Conservation (phyloP, 805 yeast species). For the Wickerhamomyces sydowiorum region DNA sequence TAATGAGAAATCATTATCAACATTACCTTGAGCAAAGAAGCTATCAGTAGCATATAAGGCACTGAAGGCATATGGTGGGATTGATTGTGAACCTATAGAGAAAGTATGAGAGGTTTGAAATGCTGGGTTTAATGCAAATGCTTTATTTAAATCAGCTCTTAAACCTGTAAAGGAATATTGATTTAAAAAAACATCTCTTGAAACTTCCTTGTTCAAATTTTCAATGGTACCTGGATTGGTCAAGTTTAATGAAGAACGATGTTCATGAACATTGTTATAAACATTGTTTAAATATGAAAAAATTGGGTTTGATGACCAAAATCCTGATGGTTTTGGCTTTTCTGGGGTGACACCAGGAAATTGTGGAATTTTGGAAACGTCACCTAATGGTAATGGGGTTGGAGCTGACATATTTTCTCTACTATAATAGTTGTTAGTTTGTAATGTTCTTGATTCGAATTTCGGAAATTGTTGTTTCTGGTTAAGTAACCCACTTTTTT, state of each 20-base stretch:
- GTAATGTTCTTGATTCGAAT: too few species aligned
- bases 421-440: neutral
- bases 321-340: slow-evolving; percentile 47
- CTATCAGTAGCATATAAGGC: slow-evolving; percentile 86
- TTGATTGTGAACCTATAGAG: slow-evolving; percentile 75
- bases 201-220: slow-evolving; percentile 87
- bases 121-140: slow-evolving; percentile 84
- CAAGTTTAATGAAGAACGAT: slow-evolving; percentile 77
- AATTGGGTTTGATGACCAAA: slow-evolving; percentile 82
- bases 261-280: slow-evolving; percentile 64
- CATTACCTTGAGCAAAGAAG: slow-evolving; percentile 82
- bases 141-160: slow-evolving; percentile 93
- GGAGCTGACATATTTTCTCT: slow-evolving; percentile 21
- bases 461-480: too few species aligned
- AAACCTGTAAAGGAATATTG: slow-evolving; percentile 92
- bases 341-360: slow-evolving; percentile 51
- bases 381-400: slow-evolving; percentile 49
- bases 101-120: slow-evolving; percentile 96
- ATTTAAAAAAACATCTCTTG: slow-evolving; percentile 85
- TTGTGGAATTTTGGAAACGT: slow-evolving; percentile 56
- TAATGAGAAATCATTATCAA: slow-evolving; percentile 81
- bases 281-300: slow-evolving; percentile 74
- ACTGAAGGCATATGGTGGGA: slow-evolving; percentile 88
- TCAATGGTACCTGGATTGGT: slow-evolving; percentile 93
- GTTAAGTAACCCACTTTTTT: neutral